phyloP scores from a whole-genome alignment of 352 stramenopile species.

The Phytophthora capsici region DNA sequence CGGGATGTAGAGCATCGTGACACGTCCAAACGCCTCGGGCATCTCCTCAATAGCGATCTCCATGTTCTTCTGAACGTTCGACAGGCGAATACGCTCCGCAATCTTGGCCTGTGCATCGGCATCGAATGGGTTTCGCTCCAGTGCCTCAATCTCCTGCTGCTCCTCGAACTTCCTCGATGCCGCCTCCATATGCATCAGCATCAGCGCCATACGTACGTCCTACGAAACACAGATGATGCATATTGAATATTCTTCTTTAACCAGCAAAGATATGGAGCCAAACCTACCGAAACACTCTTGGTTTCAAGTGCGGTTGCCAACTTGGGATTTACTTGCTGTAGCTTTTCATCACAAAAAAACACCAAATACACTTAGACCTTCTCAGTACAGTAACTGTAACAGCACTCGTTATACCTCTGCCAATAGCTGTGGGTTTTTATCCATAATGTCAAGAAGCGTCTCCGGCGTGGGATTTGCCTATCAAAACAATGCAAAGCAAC shows the following conservation, averaged over 20 bases:
- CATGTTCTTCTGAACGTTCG: slow-evolving; percentile 91
- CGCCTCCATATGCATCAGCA: slow-evolving; percentile 88
- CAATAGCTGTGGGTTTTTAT: slow-evolving; percentile 81
- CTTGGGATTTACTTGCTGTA: slow-evolving; percentile 67
- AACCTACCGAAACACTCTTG: slow-evolving; percentile 74
- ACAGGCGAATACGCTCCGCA: slow-evolving; percentile 82
- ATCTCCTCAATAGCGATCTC: slow-evolving; percentile 91
- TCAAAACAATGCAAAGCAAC: background rate
- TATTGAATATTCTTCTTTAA: background rate
- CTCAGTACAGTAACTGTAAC: background rate
- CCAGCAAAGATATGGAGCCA: background rate
- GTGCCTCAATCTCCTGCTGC: slow-evolving; percentile 68
- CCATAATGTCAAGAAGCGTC: slow-evolving; percentile 82
- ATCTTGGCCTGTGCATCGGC: slow-evolving; percentile 80
- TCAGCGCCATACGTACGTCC: slow-evolving; percentile 83
- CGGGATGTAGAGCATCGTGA: slow-evolving; percentile 91
- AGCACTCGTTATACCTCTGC: slow-evolving; percentile 43
- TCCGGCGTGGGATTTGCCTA: slow-evolving; percentile 71
- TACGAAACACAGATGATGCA: slow-evolving; percentile 19
- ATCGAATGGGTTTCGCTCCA: slow-evolving; percentile 84
- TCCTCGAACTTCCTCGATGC: slow-evolving; percentile 83
- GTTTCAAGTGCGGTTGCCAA: slow-evolving; percentile 68
- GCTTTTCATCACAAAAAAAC: slow-evolving; percentile 35
- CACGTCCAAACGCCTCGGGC: slow-evolving; percentile 83
- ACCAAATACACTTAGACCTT: background rate